Percentiles rank a stretch among this genome's conserved stretches.
phyloP scores from a whole-genome alignment of 2,329 filamentous ascomycete species.

The Reticulascus tulasneorum region DNA sequence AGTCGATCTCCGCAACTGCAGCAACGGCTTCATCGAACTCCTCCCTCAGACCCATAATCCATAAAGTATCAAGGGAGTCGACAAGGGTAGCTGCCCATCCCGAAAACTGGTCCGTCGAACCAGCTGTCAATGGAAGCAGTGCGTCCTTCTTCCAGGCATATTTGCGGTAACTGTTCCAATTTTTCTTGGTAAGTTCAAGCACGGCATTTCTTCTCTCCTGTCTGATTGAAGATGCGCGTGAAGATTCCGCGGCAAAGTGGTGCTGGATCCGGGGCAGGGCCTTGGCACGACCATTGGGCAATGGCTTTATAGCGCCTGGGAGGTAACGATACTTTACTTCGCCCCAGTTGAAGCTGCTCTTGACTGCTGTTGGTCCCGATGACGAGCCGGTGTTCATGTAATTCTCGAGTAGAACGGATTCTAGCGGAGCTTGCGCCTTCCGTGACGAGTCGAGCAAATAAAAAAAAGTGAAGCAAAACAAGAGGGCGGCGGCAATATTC shows the following conservation, averaged over 20 bases:
- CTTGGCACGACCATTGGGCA: constrained; percentile 4
- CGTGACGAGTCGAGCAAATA: no score
- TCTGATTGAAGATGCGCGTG: no score
- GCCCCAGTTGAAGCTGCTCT: constrained; percentile 14
- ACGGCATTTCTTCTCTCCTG: constrained; percentile 22
- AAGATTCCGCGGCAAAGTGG: constrained; percentile 8
- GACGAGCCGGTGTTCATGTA: no score
- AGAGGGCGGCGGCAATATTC: no score
- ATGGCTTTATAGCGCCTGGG: constrained; percentile 8
- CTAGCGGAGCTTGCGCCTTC: no score
- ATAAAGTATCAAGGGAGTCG: constrained; percentile 46
- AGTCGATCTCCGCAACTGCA: constrained; percentile 44
- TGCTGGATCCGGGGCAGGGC: constrained; percentile 11
- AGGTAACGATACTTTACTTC: constrained; percentile 7
- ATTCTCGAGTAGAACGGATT: constrained; percentile 23
- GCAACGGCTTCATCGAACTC: constrained; percentile 44
- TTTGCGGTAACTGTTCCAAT: constrained; percentile 40
- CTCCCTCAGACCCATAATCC: constrained; percentile 48
- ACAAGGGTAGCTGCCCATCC: constrained; percentile 44
- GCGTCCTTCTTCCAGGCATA: constrained; percentile 45
- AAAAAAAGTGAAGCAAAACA: no score
- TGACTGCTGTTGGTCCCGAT: no score
- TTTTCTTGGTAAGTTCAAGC: constrained; percentile 28
- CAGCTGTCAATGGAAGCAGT: constrained; percentile 36
- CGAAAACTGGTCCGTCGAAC: constrained; percentile 36